Conservation (phyloP, 1,284 basidiomycete species). For the Ustilago shanxiensis region DNA sequence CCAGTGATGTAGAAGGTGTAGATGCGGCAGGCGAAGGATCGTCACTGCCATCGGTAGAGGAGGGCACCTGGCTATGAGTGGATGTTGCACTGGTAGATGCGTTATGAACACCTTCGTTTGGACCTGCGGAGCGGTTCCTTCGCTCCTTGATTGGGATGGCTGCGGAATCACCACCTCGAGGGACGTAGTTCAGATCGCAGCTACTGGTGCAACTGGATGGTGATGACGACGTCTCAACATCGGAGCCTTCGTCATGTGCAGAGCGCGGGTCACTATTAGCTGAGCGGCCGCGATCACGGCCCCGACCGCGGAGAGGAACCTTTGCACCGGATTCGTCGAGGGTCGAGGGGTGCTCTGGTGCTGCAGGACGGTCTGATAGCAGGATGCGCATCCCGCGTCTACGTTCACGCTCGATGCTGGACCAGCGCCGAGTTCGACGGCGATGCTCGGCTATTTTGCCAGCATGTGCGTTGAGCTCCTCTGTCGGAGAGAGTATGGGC, state of each 20-base stretch:
- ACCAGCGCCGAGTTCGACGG: conserved; percentile 37
- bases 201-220: conserved; percentile 43
- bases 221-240: conserved; percentile 23
- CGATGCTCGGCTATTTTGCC: conserved; percentile 3
- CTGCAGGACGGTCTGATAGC: conserved; percentile 19
- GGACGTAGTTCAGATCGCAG: conserved; percentile 32
- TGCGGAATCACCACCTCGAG: conserved; percentile 4
- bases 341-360: neutral
- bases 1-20: conserved; percentile 39
- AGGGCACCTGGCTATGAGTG: conserved; percentile 29
- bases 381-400: conserved; percentile 51
- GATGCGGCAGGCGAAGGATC: conserved; percentile 37
- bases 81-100: conserved; percentile 24
- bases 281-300: conserved; percentile 18
- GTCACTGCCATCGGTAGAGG: conserved; percentile 40
- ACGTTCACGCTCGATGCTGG: conserved; percentile 54
- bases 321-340: neutral
- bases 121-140: conserved; percentile 11
- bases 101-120: neutral
- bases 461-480: conserved; percentile 7
- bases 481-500: conserved; percentile 24
- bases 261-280: neutral
- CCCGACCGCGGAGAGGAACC: neutral
- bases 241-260: conserved; percentile 30
- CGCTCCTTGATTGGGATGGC: conserved; percentile 35